Evolutionary conservation across 2,329 filamentous ascomycete genomes (phyloP).

Genomic region (Aspergillus ruber): DNA sequence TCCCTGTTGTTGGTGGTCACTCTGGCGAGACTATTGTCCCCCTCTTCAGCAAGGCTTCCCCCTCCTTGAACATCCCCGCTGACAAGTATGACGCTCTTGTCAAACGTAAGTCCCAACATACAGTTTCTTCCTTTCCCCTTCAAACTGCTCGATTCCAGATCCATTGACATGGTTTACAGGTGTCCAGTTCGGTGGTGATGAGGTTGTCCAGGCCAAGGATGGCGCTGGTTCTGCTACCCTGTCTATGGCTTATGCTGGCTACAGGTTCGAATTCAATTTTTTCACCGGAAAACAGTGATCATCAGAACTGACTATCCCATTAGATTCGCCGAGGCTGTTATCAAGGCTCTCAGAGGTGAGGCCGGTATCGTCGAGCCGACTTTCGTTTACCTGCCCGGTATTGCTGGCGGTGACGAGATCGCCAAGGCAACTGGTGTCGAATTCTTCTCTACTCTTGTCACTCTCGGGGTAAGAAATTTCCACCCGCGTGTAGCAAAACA

Average conservation of each 20-base stretch:
- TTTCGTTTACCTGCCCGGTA: conserved; percentile 89
- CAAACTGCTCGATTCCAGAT: not conserved
- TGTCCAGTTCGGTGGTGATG: conserved; percentile 95
- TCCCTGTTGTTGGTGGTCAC: conserved; percentile 94
- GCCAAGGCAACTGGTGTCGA: conserved; percentile 76
- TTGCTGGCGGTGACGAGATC: conserved; percentile 80
- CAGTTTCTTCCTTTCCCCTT: not conserved
- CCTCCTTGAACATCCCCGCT: conserved; percentile 69
- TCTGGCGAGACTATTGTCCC: conserved; percentile 97
- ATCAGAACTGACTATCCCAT: conserved; percentile 11
- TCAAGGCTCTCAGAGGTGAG: conserved; percentile 82
- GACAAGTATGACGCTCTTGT: conserved; percentile 88
- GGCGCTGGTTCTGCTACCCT: conserved; percentile 84
- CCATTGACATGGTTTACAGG: conserved; percentile 32
- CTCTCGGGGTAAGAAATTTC: conserved; percentile 73
- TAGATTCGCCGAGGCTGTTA: conserved; percentile 88
- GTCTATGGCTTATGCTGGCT: conserved; percentile 94
- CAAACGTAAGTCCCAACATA: conserved; percentile 55
- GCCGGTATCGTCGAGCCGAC: conserved; percentile 90
- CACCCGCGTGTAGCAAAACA: conserved; percentile 19
- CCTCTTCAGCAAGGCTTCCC: conserved; percentile 86
- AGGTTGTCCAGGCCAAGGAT: conserved; percentile 93
- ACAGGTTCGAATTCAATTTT: conserved; percentile 55
- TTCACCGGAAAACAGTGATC: conserved; percentile 3
- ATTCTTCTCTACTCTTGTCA: conserved; percentile 93